These are phyloP conservation scores for Trichosporon coremiiforme DNA, from an alignment of 1,284 basidiomycete genomes.

Conservation along the genomic window DNA sequence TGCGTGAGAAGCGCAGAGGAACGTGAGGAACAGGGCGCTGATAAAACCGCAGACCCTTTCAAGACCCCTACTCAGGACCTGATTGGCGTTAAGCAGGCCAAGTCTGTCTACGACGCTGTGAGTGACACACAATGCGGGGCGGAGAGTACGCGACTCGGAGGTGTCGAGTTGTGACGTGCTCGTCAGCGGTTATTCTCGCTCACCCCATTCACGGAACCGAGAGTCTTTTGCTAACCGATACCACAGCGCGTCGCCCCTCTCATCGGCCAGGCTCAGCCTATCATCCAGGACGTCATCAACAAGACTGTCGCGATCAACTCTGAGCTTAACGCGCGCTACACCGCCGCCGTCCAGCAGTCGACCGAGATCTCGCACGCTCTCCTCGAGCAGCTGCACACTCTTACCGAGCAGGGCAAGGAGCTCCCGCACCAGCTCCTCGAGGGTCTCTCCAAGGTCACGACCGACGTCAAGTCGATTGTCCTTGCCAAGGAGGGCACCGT, in stretches of 20 bases:
- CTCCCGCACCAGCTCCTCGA: conserved; percentile 49
- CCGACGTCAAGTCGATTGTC: conserved; percentile 52
- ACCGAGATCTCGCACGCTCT: conserved; percentile 48
- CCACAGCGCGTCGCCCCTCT: conserved; percentile 43
- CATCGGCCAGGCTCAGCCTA: conserved; percentile 43
- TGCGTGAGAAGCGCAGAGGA: conserved; percentile 17
- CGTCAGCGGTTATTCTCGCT: neutral
- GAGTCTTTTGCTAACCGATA: neutral
- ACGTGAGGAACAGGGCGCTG: neutral
- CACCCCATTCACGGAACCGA: neutral
- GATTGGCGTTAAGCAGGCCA: conserved; percentile 54
- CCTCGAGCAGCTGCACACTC: conserved; percentile 49
- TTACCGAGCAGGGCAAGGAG: conserved; percentile 50
- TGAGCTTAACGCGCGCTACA: conserved; percentile 40
- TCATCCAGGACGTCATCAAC: conserved; percentile 47
- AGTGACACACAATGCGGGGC: conserved; percentile 23
- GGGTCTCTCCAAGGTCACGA: conserved; percentile 48
- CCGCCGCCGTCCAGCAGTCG: conserved; percentile 46
- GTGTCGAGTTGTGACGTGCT: neutral
- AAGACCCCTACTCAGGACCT: conserved; percentile 55
- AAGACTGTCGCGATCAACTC: conserved; percentile 51
- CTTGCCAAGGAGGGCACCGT: conserved; percentile 51
- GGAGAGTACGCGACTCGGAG: no score
- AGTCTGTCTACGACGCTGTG: conserved; percentile 53
- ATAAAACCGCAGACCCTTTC: conserved; percentile 47